Evolutionary conservation across 495 filamentous ascomycete genomes (phyloP), one percentile per base, ranked within the genome.

Genomic region (Penicillium diatomitis): DNA sequence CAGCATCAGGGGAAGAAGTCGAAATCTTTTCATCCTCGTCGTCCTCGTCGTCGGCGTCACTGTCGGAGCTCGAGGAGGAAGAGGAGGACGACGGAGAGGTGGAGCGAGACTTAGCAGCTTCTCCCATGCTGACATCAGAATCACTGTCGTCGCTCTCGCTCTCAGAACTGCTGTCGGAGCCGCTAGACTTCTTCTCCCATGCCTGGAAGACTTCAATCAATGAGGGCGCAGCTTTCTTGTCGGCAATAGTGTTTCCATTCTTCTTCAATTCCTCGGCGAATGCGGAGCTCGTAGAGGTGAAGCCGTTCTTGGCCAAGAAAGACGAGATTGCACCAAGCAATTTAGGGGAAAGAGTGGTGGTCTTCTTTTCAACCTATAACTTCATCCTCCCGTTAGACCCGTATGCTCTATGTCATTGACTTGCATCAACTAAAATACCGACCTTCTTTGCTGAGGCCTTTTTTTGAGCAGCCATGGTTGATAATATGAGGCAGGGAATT

Each of bases 251-350:
- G 47, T 64, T 64, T 41, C 44, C 56, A 11, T 57, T 46, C 55
- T 63, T 58, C 51, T 51, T 50, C 38, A 55, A 20, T 32, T 87
- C 81, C 52, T 83, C 77, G 20, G 65, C 62, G 52, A 88, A 82
- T 3, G 79, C 70, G 49, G 71, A 63, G 48, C 75, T 78, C 30
- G 86, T 76, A 37, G 68, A 68, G 12, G 72, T 58, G 53, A 85
- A 87, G 32, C 80, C 78, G 61, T 83, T 76, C 37, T 83, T 77
- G 52, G 75, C 70, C 32, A 90, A 72, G 66, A 87, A 88, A 9
- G 70, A 66, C 32, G 78, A 76, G 53, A 90, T 74, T n/a, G 86
- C 70, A 37, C 79, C 75, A 51, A 88, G 59, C 10, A 90, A 65
- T 57, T 81, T 75, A 12, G 74, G 53, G 7, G 83, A 76, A 32